Base-by-base conservation (phyloP, 305 asterid genomes). In the Fraxinus latifolia region DNA sequence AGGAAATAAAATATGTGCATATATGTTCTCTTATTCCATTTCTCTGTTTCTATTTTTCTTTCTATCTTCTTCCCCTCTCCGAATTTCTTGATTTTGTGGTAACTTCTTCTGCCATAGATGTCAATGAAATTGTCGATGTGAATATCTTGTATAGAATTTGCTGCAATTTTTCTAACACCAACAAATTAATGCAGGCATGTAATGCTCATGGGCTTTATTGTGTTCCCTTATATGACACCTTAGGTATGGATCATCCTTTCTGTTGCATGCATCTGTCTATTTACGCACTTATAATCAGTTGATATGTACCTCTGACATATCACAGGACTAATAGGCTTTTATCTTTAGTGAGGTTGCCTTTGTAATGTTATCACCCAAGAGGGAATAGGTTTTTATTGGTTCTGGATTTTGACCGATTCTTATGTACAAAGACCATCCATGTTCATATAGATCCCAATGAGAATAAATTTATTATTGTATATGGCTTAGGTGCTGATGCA, bases 181-280 rank as follows among this genome's bases (percentile, higher is more conserved):
- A 80, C 44, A 80, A 84, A 74, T 33, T 83, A 50, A 81, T 89
- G 91, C 95, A 93, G 99, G 99, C 99, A 15, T 95, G 99, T 83
- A 95, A 95, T 90, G 99, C 98, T 87, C 99, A 93, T 85, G 99
- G 99, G 42, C 93, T 95, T 75, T 89, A 92, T 76, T 94, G 99
- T 84, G 97, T 95, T 84, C 99, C 99, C 78, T 81, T 95, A 76
- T 95, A 95, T 55, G 99, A 95, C 92, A 93, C 99, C 25, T 89
- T 95, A 89, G 99, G 99, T 93, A 95, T 83, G 88, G 71, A 83
- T 72, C 31, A 2, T 34, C 67, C 79, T 76, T 55, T 80, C 53
- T 77, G 44, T 62, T 78, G 79, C 14, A 3, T 78, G 80, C 74
- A n/a, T 76, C 73, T 65, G 19, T 42, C 65, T 77, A 79, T 62